Percentiles rank a stretch among this genome's conserved stretches.
Evolutionary conservation across 2,329 filamentous ascomycete species (phyloP).

Genomic region (Cercospora sesami): DNA sequence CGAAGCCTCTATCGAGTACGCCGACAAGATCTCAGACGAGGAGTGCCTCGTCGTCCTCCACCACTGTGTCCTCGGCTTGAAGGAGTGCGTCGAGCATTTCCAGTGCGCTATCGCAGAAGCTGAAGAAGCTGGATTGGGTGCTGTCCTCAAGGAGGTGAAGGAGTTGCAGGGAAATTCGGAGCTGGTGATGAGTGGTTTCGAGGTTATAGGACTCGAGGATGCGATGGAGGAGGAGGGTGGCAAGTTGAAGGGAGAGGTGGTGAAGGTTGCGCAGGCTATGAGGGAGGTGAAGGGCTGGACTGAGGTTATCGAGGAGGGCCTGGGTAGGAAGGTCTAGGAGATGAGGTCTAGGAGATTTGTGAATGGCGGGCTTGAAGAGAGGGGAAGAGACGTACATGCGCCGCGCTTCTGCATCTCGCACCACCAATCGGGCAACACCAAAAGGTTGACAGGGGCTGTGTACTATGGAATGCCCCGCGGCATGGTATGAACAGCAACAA

Average conservation of each 20-base stretch:
- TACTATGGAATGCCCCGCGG: no score
- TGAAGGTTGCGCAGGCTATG: background rate
- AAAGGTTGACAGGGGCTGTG: background rate
- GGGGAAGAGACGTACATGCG: no score
- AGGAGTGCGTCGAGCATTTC: background rate
- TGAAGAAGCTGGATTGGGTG: background rate
- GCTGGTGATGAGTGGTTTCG: background rate
- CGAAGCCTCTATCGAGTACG: background rate
- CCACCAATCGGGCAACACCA: background rate
- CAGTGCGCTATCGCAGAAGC: background rate
- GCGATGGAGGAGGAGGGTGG: background rate
- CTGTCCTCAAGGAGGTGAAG: background rate
- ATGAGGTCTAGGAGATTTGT: no score
- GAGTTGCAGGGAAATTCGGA: background rate
- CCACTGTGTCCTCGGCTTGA: background rate
- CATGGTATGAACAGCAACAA: background rate
- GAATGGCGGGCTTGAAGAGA: no score
- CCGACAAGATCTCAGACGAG: background rate
- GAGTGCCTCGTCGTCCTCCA: background rate
- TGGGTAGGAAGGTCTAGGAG: background rate
- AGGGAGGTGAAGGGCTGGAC: background rate
- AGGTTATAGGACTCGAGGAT: background rate
- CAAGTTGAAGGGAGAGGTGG: background rate
- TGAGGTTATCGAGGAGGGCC: background rate
- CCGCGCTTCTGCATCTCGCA: no score